A percentile compares a stretch with the other conserved stretches of the same genome.
These are phyloP conservation scores for Linum lewisii DNA, from an alignment of 345 rosid genomes.

Conservation along the genomic window DNA sequence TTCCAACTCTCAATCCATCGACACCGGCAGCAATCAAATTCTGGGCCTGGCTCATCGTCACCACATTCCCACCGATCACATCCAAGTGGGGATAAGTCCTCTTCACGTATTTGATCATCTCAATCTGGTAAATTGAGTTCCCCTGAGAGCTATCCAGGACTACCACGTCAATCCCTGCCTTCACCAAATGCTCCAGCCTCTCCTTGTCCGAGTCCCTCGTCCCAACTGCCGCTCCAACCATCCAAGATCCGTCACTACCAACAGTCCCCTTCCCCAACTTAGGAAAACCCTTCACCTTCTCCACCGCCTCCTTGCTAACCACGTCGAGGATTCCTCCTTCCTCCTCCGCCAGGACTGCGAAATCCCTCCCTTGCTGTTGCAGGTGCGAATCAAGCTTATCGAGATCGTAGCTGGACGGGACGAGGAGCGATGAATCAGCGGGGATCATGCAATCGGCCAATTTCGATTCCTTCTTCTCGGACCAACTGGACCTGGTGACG, in stretches of 20 bases:
- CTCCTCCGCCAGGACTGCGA: conserved; percentile 46
- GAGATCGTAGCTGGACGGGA: conserved; percentile 49
- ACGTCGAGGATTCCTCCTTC: conserved; percentile 55
- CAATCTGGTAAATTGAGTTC: conserved; percentile 77
- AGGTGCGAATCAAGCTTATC: conserved; percentile 35
- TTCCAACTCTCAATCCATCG: conserved; percentile 81
- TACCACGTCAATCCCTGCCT: conserved; percentile 54
- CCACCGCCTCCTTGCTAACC: conserved; percentile 53
- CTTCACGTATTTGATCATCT: conserved; percentile 71
- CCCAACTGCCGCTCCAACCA: conserved; percentile 90
- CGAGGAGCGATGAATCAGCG: conserved; percentile 27
- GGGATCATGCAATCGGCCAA: conserved; percentile 47
- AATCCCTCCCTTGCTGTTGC: conserved; percentile 29
- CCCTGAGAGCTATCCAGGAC: conserved; percentile 93
- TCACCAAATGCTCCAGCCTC: conserved; percentile 68
- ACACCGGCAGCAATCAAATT: conserved; percentile 77
- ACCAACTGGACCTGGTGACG: conserved; percentile 47
- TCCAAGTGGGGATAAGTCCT: conserved; percentile 60
- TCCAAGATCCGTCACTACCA: conserved; percentile 65
- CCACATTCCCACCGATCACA: conserved; percentile 87
- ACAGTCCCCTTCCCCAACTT: conserved; percentile 51
- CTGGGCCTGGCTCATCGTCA: conserved; percentile 73
- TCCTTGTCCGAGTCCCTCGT: conserved; percentile 74
- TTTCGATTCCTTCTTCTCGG: conserved; percentile 39
- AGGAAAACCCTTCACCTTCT: conserved; percentile 61